Percentiles rank a stretch among this genome's conserved stretches.
Conservation (phyloP, 768 basidiomycete species). For the Phylloporus scabripes region DNA sequence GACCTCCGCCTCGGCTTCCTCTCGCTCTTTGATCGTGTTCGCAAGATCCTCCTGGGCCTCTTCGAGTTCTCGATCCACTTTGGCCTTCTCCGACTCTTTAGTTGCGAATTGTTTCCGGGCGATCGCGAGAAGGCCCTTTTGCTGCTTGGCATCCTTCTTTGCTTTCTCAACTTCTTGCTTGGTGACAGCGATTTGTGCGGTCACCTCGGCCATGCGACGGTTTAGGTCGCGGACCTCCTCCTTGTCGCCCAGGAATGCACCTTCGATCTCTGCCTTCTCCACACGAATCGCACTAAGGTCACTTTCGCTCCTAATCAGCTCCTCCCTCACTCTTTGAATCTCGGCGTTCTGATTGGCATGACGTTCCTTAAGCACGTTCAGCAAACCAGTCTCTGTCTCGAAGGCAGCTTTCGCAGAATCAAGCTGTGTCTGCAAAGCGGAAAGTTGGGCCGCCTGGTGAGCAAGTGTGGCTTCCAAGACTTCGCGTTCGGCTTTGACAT, state of each 20-base stretch:
- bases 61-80: slow-evolving; percentile 64
- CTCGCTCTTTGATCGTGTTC: slow-evolving; percentile 49
- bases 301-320: slow-evolving; percentile 86
- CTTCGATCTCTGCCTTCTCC: slow-evolving; percentile 90
- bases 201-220: slow-evolving; percentile 74
- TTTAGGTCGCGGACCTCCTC: slow-evolving; percentile 89
- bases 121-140: slow-evolving; percentile 92
- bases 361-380: slow-evolving; percentile 65
- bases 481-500: slow-evolving; percentile 59
- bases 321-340: slow-evolving; percentile 65
- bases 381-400: slow-evolving; percentile 73
- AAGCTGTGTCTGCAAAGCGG: slow-evolving; percentile 77
- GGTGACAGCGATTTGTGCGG: slow-evolving; percentile 61
- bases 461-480: slow-evolving; percentile 60
- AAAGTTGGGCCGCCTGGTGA: slow-evolving; percentile 67
- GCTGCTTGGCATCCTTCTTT: slow-evolving; percentile 93
- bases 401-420: slow-evolving; percentile 78
- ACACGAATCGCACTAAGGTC: slow-evolving; percentile 83
- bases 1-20: slow-evolving; percentile 49
- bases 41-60: slow-evolving; percentile 55
- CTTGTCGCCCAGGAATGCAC: slow-evolving; percentile 81
- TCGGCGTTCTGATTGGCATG: slow-evolving; percentile 60
- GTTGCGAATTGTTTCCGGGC: slow-evolving; percentile 88
- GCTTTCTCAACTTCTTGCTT: slow-evolving; percentile 79
- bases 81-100: slow-evolving; percentile 72